Evolutionary conservation across 179 eudicot species (phyloP), one percentile per base, ranked within the genome.

Genomic region (Kewa caespitosa): DNA sequence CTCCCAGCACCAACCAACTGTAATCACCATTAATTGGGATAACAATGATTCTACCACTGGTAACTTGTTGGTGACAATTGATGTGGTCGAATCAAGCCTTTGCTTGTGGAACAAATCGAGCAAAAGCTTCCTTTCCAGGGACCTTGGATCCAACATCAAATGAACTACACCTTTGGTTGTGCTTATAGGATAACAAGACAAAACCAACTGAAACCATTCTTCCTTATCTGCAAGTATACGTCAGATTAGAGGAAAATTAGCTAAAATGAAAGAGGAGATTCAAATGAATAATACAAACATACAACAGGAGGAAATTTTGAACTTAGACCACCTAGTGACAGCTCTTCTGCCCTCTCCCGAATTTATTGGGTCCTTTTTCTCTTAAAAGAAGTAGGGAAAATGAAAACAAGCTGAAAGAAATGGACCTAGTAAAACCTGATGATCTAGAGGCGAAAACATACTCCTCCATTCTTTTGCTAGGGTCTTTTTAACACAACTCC

Each of bases 1-100:
- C 76, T 85, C 89, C 98, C 97, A 91, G 79, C 99, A 96, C 81
- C 90, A 96, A 32, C 87, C 94, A 65, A 90, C 88, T 61, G 92
- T 74, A 70, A 93, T 80, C 38, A 87, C 84, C 34, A 85, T 80
- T 74, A 96, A 78, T 74, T 91, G 86, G 46, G 96, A 90, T 67
- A 89, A 81, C 82, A 91, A 79, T 43, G 78, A 79, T 72, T 86
- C 93, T 69, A 86, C 92, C 13, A 55, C 76, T 54, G 92, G 91
- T 33, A 87, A 86, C 82, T 87, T 84, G 71, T 84, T 90, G 70
- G 78, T 71, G 62, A 82, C 82, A 74, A 74, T 66, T 34, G 89
- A 82, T 63, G 76, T 79, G 81, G 65, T 78, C 66, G 81, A 75
- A 64, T 74, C 84, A 65, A 79, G 86, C 76, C 90, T 87, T 80